phyloP scores from a whole-genome alignment of 129 eudicot genomes.

The Rutidosis leptorrhynchoides region DNA sequence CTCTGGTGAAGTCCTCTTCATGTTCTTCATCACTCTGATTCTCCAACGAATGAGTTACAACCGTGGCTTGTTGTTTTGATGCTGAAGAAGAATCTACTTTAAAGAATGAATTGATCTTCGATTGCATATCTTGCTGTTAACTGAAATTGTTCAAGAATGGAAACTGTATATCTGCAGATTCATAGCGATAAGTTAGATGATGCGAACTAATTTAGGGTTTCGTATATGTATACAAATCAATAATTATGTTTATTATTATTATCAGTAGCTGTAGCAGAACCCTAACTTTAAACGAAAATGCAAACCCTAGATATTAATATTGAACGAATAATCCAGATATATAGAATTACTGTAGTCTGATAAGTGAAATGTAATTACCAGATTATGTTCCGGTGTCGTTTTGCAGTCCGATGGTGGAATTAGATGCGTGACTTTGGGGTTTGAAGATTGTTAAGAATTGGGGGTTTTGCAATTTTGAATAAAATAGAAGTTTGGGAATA shows the following conservation, averaged over 20 bases:
- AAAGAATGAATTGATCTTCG: no score
- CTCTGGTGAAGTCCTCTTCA: no score
- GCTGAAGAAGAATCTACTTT: no score
- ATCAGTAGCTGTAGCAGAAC: neutral
- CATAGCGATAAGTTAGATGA: no score
- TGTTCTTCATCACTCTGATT: no score
- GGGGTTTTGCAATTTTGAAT: neutral
- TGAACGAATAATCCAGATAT: no score
- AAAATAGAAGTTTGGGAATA: neutral
- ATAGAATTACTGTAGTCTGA: neutral
- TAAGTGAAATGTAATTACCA: neutral
- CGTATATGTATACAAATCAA: neutral
- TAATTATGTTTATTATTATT: no score
- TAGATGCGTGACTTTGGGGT: neutral
- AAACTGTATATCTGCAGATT: neutral
- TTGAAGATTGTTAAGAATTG: neutral
- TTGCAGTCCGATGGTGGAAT: neutral
- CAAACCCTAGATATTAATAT: no score
- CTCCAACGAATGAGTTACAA: no score
- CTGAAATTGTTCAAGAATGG: neutral
- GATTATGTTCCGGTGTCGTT: neutral
- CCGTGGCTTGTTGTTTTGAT: no score
- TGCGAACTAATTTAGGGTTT: neutral
- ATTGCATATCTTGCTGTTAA: constrained; percentile 29
- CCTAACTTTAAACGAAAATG: neutral